A percentile compares a stretch with the other conserved stretches of the same genome.
These are phyloP conservation scores for Gossypium raimondii DNA, from an alignment of 345 rosid species.

Conservation along the genomic window DNA sequence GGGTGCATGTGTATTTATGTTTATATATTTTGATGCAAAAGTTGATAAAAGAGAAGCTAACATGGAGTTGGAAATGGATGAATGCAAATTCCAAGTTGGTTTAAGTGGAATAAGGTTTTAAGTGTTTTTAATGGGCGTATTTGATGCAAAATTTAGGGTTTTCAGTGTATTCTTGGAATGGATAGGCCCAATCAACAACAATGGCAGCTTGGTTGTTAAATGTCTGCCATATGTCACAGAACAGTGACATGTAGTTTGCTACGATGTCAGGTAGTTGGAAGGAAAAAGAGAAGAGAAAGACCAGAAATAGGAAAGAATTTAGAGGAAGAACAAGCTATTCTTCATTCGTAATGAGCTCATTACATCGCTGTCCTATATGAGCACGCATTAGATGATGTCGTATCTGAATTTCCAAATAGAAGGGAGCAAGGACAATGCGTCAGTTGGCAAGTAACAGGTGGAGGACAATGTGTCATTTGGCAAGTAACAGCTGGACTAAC, in stretches of 20 bases:
- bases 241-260: not conserved
- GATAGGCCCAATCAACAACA: not conserved
- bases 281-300: not conserved
- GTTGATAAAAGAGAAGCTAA: not conserved
- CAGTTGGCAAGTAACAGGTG: not conserved
- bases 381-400: not conserved
- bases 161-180: not conserved
- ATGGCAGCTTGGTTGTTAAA: not conserved
- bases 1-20: not conserved
- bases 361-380: not conserved
- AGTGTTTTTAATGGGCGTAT: not conserved
- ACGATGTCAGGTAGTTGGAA: not conserved
- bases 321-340: not conserved
- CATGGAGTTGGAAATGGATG: not conserved
- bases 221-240: not conserved
- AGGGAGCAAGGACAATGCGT: not conserved
- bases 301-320: not conserved
- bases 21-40: not conserved
- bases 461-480: not conserved
- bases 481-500: too few species aligned
- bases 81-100: not conserved
- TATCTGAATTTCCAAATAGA: not conserved
- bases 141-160: not conserved
- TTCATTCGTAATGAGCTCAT: not conserved
- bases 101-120: not conserved